These are phyloP conservation scores for Penicillium thymicola DNA, from an alignment of 2,329 filamentous ascomycete genomes.

Conservation along the genomic window DNA sequence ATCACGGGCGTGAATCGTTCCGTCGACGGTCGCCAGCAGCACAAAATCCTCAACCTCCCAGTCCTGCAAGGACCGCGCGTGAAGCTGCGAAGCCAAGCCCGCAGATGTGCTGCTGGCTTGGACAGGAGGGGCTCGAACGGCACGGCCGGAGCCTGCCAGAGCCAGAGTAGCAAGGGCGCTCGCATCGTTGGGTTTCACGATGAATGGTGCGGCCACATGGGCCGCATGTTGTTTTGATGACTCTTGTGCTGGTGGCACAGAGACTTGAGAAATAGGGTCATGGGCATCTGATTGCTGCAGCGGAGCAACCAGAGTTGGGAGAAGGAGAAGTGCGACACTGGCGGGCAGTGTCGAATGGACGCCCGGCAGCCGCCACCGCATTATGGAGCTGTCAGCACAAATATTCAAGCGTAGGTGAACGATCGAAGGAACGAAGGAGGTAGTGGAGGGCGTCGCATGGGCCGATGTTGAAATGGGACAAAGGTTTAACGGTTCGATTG, in stretches of 20 bases:
- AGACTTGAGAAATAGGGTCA: slow-evolving; percentile 29
- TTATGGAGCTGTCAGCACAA: slow-evolving; percentile 46
- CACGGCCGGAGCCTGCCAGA: slow-evolving; percentile 70
- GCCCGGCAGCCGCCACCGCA: slow-evolving; percentile 64
- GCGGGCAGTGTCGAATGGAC: slow-evolving; percentile 54
- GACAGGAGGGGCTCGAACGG: slow-evolving; percentile 93
- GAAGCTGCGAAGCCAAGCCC: slow-evolving; percentile 75
- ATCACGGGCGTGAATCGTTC: slow-evolving; percentile 88
- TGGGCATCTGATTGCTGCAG: slow-evolving; percentile 53
- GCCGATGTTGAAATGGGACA: neutral
- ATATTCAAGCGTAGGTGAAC: neutral
- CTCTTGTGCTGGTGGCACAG: slow-evolving; percentile 25
- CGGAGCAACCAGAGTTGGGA: slow-evolving; percentile 62
- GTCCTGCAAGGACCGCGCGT: slow-evolving; percentile 96
- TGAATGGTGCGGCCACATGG: slow-evolving; percentile 19
- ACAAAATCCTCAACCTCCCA: slow-evolving; percentile 99
- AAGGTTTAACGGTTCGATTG: slow-evolving; percentile 4
- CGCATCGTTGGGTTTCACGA: slow-evolving; percentile 61
- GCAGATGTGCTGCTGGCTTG: slow-evolving; percentile 61
- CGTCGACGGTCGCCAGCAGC: slow-evolving; percentile 99
- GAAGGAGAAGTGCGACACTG: slow-evolving; percentile 57
- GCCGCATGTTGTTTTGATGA: slow-evolving; percentile 13
- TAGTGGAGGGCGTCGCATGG: slow-evolving; percentile 7
- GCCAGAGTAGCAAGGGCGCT: slow-evolving; percentile 97
- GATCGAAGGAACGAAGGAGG: neutral